Evolutionary conservation across 2,329 filamentous ascomycete genomes (phyloP), one percentile per base, ranked within the genome.

Genomic region (Neoscytalidium dimidiatum): DNA sequence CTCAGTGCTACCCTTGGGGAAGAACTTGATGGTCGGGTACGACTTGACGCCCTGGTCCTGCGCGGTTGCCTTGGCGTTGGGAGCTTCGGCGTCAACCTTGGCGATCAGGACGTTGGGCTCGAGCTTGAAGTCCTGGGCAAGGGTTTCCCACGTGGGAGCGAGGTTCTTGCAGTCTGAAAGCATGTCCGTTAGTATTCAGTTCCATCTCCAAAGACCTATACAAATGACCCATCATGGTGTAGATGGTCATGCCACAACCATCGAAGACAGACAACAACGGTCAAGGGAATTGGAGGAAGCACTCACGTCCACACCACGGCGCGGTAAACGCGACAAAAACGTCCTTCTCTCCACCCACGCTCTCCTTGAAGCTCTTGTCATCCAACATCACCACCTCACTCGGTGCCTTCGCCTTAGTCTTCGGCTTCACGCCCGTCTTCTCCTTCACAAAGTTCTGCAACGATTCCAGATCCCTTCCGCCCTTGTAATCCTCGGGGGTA

Each of bases 1-100:
- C 74, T 90, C 88, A 68, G 86, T 91, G 75, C 88, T 91, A 71
- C 93, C 94, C 78, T 90, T 91, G 71, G 92, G 87, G 86, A 97
- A 99, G 87, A 90, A 99, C 83, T 97, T 97, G 84, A 99, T 97
- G 68, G 95, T 99, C 57, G 95, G 95, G 85, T 96, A 99, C 38
- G 90, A 92, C 64, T 85, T 86, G 70, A 99, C 87, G 67, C 89
- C 92, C 75, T 95, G 89, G 60, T 89, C 88, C 75, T 87, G 80
- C 60, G 93, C 90, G 57, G 89, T 88, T 49, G 86, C 86, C 82
- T 97, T 97, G 79, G 90, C 88, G 79, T 92, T 92, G 72, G 92
- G 88, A 31, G 90, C 88, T 81, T 99, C 94, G 74, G 92, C 94
- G 76, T 99, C 94, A 67, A 99, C 90, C 84, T 99, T 98, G 79